Evolutionary conservation across 179 eudicot genomes (phyloP).

Genomic region (Pouteria campechiana): DNA sequence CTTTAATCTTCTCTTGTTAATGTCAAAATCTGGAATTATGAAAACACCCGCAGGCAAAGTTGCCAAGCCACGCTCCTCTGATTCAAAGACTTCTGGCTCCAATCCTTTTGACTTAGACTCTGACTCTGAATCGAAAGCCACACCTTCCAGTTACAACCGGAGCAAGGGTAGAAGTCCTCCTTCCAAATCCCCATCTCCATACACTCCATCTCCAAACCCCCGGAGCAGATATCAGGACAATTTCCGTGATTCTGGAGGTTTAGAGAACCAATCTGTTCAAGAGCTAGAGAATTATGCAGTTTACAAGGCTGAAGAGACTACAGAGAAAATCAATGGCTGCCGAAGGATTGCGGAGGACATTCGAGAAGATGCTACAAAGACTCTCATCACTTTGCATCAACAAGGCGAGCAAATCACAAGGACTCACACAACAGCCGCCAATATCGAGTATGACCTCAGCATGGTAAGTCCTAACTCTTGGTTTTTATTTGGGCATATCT

Average conservation of each 20-base stretch:
- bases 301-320: slow-evolving; percentile 63
- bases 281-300: slow-evolving; percentile 79
- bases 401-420: slow-evolving; percentile 95
- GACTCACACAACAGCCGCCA: slow-evolving; percentile 70
- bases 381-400: slow-evolving; percentile 83
- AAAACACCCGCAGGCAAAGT: no score
- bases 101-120: no score
- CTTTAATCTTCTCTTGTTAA: no score
- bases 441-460: slow-evolving; percentile 67
- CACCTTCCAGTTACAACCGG: no score
- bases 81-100: no score
- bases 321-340: slow-evolving; percentile 59
- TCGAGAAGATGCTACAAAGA: slow-evolving; percentile 55
- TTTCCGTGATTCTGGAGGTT: slow-evolving; percentile 26
- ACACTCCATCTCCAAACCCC: slow-evolving; percentile 8
- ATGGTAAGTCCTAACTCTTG: slow-evolving; percentile 34
- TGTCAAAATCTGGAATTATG: no score
- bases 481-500: not conserved
- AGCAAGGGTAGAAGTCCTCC: not conserved
- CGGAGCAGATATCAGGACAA: slow-evolving; percentile 19
- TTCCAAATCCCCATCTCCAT: not conserved
- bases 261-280: slow-evolving; percentile 73
- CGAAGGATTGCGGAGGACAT: slow-evolving; percentile 81
- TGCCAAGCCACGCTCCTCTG: no score
- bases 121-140: no score